Base-by-base conservation (phyloP, 768 basidiomycete genomes). In the Lactarius trivialis region DNA sequence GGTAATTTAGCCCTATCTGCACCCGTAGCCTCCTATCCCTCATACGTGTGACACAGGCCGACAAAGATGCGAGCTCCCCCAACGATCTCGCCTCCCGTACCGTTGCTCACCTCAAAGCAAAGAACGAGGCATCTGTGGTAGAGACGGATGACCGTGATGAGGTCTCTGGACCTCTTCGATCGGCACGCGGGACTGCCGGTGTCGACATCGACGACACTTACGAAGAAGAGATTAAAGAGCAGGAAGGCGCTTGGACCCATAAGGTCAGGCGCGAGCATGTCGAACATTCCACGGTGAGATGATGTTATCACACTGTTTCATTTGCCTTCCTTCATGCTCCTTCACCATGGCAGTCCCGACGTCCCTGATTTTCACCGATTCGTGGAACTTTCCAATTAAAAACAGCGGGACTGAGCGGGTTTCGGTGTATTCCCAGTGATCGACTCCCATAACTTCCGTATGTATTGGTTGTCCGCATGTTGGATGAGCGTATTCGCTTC, bases 1-100 rank as follows among this genome's bases (percentile, higher is more conserved):
- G 79, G 86, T 82, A 52, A 52, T 26, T 33, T 32, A 15, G 26
- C 8, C 28, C 36, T 21, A 26, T 54, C 41, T 5, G 34, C 7
- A 36, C 24, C 21, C 5, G 36, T 14, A 24, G 33, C 21, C 49
- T 37, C 28, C 30, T 43, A 34, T 61, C 50, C n/a, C 48, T 55
- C n/a, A 32, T n/a, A 4, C 52, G 15, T 33, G n/a, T 7, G 26
- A 14, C 12, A 5, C 58, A 67, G 67, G 67, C 67, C 17, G 67
- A 67, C 48, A 55, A 65, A 36, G 55, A 61, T 17, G 4, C 26
- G 9, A 58, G 34, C 24, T 24, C 49, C 5, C 11, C 21, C 28
- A 17, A 60, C 5, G 65, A 67, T n/a, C 65, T 67, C 33, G 58
- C 60, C 28, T 32, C 56, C 26, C 65, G 60, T 43, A 67, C 67